These are phyloP conservation scores for Proliferodiscus dingleyae DNA, from an alignment of 2,329 filamentous ascomycete genomes.

Conservation along the genomic window DNA sequence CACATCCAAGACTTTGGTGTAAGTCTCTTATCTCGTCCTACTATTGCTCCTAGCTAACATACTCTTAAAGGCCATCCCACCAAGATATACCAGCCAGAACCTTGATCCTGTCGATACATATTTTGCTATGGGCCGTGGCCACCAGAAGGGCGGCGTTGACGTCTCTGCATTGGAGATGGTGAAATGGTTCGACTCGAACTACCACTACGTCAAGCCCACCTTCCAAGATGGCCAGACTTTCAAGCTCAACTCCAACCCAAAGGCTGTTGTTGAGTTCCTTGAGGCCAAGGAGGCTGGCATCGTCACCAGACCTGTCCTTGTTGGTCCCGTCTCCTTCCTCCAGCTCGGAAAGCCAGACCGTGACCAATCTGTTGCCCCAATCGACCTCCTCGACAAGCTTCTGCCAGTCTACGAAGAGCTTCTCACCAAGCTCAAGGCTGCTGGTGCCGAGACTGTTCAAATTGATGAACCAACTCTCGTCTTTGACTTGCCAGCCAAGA, in stretches of 20 bases:
- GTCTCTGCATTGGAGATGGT: slow-evolving; percentile 98
- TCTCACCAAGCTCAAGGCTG: slow-evolving; percentile 86
- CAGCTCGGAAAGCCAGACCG: slow-evolving; percentile 97
- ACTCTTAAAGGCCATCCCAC: slow-evolving; percentile 67
- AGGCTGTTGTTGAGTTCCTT: slow-evolving; percentile 89
- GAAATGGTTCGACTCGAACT: slow-evolving; percentile 99
- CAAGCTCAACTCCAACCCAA: slow-evolving; percentile 80
- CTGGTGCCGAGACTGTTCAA: slow-evolving; percentile 93
- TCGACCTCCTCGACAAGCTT: slow-evolving; percentile 88
- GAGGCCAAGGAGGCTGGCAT: slow-evolving; percentile 98
- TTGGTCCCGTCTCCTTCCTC: slow-evolving; percentile 97
- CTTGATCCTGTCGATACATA: slow-evolving; percentile 91
- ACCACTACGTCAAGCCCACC: slow-evolving; percentile 99
- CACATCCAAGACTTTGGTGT: slow-evolving; percentile 98
- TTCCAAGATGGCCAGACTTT: slow-evolving; percentile 96
- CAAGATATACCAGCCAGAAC: slow-evolving; percentile 87
- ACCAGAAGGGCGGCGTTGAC: slow-evolving; percentile 91
- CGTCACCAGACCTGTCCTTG: slow-evolving; percentile 83
- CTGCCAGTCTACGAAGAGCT: slow-evolving; percentile 93
- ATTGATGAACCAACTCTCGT: slow-evolving; percentile 98
- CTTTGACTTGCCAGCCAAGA: slow-evolving; percentile 83
- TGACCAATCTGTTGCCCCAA: slow-evolving; percentile 86
- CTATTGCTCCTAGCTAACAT: slow-evolving; percentile 11
- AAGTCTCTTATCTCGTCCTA: slow-evolving; percentile 37
- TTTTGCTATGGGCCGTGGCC: slow-evolving; percentile 99